Percentiles rank a stretch among this genome's conserved stretches.
Evolutionary conservation across 768 basidiomycete species (phyloP).

Genomic region (Suillus subaureus): DNA sequence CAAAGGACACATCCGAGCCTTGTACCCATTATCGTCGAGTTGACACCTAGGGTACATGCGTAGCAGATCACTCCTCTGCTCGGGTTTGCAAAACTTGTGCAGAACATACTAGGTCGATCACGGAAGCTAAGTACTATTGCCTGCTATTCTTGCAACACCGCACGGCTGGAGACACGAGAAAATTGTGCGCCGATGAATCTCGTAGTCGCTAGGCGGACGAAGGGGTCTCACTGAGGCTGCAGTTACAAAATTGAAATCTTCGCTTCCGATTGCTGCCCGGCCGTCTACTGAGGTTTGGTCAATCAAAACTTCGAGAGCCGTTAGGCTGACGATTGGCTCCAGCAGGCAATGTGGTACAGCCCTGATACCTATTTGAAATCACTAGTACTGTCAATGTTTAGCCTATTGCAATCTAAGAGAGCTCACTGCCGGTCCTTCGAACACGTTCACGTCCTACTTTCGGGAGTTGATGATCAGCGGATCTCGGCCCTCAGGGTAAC

Average conservation of each 20-base stretch:
- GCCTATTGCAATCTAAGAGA: background rate
- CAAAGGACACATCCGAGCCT: background rate
- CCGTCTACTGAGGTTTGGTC: background rate
- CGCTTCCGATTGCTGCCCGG: background rate
- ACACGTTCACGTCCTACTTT: background rate
- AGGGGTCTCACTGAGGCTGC: background rate
- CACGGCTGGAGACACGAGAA: background rate
- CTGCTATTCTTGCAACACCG: slow-evolving; percentile 1
- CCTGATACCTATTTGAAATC: background rate
- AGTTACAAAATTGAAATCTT: background rate
- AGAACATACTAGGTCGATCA: background rate
- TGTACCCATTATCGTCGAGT: background rate
- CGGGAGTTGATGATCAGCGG: background rate
- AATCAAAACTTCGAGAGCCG: background rate
- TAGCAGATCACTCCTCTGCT: background rate
- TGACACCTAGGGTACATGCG: background rate
- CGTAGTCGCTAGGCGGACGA: background rate
- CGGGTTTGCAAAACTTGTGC: background rate
- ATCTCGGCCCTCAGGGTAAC: background rate
- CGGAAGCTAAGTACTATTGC: background rate
- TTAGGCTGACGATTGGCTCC: background rate
- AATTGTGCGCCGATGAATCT: background rate
- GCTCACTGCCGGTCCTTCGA: background rate
- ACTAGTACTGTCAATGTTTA: background rate
- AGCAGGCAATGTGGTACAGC: background rate